phyloP scores from a whole-genome alignment of 1,139 yeast species.

The Magnusiomyces fungicola region DNA sequence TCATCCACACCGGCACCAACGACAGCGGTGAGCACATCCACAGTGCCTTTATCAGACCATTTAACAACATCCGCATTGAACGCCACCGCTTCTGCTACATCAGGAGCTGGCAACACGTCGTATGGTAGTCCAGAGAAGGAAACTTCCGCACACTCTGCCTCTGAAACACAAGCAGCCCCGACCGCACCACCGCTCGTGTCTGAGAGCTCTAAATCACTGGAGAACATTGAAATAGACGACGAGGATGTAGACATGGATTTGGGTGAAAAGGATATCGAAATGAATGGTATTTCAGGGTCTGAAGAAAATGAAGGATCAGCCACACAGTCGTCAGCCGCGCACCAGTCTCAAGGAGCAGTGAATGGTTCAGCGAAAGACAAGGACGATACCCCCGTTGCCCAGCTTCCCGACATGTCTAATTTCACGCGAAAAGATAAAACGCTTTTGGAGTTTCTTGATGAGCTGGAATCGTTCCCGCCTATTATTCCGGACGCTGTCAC shows the following conservation, averaged over 20 bases:
- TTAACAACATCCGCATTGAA: too few relatives aligned
- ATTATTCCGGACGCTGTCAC: slow-evolving; percentile 98
- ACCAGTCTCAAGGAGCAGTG: slow-evolving; percentile 8
- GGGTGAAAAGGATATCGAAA: neutral
- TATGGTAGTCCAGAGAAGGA: neutral
- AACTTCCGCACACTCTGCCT: neutral
- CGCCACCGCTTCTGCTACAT: neutral
- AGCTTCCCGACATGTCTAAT: slow-evolving; percentile 41
- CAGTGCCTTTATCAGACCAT: neutral
- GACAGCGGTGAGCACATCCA: neutral
- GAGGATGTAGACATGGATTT: slow-evolving; percentile 4
- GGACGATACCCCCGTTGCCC: slow-evolving; percentile 3
- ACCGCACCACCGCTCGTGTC: neutral
- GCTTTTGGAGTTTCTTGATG: slow-evolving; percentile 70
- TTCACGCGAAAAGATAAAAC: slow-evolving; percentile 80
- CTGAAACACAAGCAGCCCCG: neutral
- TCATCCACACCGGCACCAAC: too few relatives aligned
- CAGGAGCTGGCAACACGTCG: neutral
- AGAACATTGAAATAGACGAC: slow-evolving; percentile 6
- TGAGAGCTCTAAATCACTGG: neutral
- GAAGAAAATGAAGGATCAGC: neutral
- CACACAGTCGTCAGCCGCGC: slow-evolving; percentile 19
- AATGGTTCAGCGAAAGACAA: neutral
- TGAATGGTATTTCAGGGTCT: neutral
- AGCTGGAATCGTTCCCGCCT: slow-evolving; percentile 93